These are phyloP conservation scores for Cladophialophora carrionii DNA, from an alignment of 2,329 filamentous ascomycete genomes.

Conservation along the genomic window DNA sequence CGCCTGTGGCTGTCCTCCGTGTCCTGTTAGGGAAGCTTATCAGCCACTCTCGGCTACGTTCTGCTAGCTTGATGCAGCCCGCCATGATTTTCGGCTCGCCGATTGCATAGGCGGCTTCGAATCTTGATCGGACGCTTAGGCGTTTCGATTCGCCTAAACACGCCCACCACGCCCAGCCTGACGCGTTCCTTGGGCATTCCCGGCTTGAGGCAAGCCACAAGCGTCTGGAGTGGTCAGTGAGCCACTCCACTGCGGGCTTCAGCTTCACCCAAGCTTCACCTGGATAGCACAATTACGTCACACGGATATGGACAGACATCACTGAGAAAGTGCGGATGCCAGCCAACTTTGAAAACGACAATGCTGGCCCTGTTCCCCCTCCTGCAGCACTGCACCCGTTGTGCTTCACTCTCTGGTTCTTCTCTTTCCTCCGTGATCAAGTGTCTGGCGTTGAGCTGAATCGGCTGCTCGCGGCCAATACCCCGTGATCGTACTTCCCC, in stretches of 20 bases:
- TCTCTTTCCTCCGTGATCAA: neutral
- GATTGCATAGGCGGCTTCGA: constrained; percentile 3
- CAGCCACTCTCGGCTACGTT: constrained; percentile 4
- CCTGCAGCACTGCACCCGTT: neutral
- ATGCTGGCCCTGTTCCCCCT: neutral
- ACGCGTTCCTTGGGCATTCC: constrained; percentile 8
- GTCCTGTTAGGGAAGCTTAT: neutral
- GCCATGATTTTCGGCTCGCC: constrained; percentile 13
- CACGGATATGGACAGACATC: constrained; percentile 11
- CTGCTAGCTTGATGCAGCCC: neutral
- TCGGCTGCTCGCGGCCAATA: neutral
- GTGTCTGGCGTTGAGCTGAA: neutral
- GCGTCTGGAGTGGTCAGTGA: neutral
- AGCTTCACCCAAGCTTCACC: constrained; percentile 1
- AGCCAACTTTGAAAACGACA: constrained; percentile 2
- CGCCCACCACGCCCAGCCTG: constrained; percentile 7
- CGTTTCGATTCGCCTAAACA: constrained; percentile 14
- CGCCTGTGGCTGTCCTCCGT: neutral
- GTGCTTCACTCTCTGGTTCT: neutral
- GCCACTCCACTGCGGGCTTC: neutral
- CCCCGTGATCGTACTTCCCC: constrained; percentile 6
- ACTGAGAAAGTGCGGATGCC: constrained; percentile 8
- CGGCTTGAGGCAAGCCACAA: constrained; percentile 17
- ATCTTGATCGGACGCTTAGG: constrained; percentile 20
- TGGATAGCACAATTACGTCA: constrained; percentile 13